Percentiles rank a stretch among this genome's conserved stretches.
Conservation (phyloP, 1,284 basidiomycete genomes). For the Moniliophthora roreri region DNA sequence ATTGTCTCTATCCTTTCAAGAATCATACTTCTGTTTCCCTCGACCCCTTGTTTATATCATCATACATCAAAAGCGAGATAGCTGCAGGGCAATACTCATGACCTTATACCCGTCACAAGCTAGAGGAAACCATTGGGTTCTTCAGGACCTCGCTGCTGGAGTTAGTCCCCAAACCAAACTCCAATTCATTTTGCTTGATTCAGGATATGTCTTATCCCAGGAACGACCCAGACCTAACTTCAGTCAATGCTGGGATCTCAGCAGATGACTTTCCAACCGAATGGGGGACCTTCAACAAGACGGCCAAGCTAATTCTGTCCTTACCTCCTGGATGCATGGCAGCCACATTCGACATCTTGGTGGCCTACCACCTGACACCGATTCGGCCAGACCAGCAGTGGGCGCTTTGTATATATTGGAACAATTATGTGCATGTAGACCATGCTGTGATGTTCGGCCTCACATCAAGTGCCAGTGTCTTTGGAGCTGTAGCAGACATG, state of each 20-base stretch:
- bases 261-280: slow-evolving; percentile 30
- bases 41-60: slow-evolving; percentile 24
- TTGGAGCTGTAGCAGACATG: not conserved
- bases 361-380: slow-evolving; percentile 36
- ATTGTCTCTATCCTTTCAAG: slow-evolving; percentile 18
- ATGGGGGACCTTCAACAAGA: slow-evolving; percentile 34
- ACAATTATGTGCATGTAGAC: slow-evolving; percentile 5
- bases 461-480: no score
- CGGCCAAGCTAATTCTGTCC: slow-evolving; percentile 20
- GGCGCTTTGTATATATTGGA: slow-evolving; percentile 10
- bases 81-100: slow-evolving; percentile 32
- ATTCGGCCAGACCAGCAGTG: slow-evolving; percentile 22
- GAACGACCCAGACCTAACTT: slow-evolving; percentile 19
- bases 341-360: slow-evolving; percentile 36
- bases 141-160: slow-evolving; percentile 37
- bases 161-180: slow-evolving; percentile 31
- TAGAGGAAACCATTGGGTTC: slow-evolving; percentile 34
- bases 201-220: slow-evolving; percentile 37
- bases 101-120: slow-evolving; percentile 22
- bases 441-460: no score
- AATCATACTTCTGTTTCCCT: slow-evolving; percentile 30
- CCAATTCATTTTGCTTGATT: slow-evolving; percentile 25
- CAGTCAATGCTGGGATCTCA: slow-evolving; percentile 29
- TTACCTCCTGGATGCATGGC: slow-evolving; percentile 29
- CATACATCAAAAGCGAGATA: no score